phyloP scores from a whole-genome alignment of 495 filamentous ascomycete species.

The Stereocaulon alpinum region DNA sequence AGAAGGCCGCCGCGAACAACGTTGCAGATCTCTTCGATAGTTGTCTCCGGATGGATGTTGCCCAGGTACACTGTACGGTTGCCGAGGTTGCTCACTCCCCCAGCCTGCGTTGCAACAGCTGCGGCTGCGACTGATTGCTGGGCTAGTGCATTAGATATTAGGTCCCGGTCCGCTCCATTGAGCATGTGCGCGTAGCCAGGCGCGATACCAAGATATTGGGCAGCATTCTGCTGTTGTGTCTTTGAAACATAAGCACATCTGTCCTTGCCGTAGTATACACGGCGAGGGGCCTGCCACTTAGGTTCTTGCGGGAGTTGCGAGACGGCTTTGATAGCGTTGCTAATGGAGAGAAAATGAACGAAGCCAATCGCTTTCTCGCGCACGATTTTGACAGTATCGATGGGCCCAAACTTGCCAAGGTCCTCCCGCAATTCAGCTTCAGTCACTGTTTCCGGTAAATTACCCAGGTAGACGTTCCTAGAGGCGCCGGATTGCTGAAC shows the following conservation, averaged over 20 bases:
- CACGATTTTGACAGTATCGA: conserved; percentile 96
- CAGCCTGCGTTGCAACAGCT: conserved; percentile 90
- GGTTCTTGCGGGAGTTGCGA: conserved; percentile 89
- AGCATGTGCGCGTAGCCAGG: conserved; percentile 96
- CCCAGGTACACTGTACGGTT: conserved; percentile 97
- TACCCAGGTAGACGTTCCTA: conserved; percentile 96
- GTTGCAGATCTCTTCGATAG: conserved; percentile 97
- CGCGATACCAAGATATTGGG: conserved; percentile 94
- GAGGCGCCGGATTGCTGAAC: conserved; percentile 97
- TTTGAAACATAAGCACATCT: conserved; percentile 97
- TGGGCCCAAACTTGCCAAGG: conserved; percentile 88
- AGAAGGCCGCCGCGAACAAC: conserved; percentile 86
- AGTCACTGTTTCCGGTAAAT: conserved; percentile 76
- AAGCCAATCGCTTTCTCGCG: conserved; percentile 98
- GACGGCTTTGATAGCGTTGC: conserved; percentile 98
- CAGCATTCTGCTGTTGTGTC: conserved; percentile 98
- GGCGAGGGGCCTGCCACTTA: conserved; percentile 90
- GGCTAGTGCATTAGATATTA: conserved; percentile 90
- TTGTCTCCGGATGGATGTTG: conserved; percentile 98
- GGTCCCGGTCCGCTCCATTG: conserved; percentile 86
- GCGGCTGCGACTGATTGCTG: conserved; percentile 97
- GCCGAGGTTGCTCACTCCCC: conserved; percentile 91
- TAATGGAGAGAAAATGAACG: conserved; percentile 94
- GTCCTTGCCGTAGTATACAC: conserved; percentile 98
- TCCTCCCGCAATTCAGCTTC: conserved; percentile 94